Base-by-base conservation (phyloP, 108 stramenopile genomes). In the Fistulifera solaris region DNA sequence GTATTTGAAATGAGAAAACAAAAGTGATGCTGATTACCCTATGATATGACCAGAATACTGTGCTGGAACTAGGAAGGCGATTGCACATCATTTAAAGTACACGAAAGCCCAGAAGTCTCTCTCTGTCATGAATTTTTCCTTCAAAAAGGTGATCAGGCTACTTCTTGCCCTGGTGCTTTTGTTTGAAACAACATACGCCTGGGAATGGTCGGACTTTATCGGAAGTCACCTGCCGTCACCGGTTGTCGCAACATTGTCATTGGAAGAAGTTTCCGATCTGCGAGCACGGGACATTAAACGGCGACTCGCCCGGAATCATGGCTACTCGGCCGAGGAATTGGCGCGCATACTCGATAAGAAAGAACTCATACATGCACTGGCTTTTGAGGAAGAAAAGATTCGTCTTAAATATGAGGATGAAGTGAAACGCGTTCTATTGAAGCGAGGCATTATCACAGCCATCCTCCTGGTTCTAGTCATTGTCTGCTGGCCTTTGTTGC, bases 331-430 rank as follows among this genome's bases (percentile, higher is more conserved):
- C 11, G 85, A 87, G 48, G 91, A 93, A 74, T 26, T 93, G 45
- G 77, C 57, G 8, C 63, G 76, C 50, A 87, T 93, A 83, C 70
- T 93, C 27, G 87, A 93, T 55, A 93, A 93, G 77, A 78, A 80
- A 47, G 91, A 89, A 25, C 57, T 93, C 45, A 89, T 93, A 48
- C 72, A 88, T 51, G 71, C 83, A 12, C 50, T 93, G 45, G 64
- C 81, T 13, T 85, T 68, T 59, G 91, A 86, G 68, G 91, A 93
- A 73, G 76, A 88, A 44, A 83, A 82, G 40, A 38, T 68, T 1
- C 69, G 71, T 50, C 58, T 76, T 25, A 81, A 75, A 41, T 66
- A 74, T 16, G 27, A 28, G 17, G 68, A 72, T n/a, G 45, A 62
- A 22, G 35, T 71, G 24, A 69, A 78, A 54, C 78, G 91, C 59